phyloP scores from a whole-genome alignment of 202 grass and related monocot genomes.

The Hordeum pubiflorum region DNA sequence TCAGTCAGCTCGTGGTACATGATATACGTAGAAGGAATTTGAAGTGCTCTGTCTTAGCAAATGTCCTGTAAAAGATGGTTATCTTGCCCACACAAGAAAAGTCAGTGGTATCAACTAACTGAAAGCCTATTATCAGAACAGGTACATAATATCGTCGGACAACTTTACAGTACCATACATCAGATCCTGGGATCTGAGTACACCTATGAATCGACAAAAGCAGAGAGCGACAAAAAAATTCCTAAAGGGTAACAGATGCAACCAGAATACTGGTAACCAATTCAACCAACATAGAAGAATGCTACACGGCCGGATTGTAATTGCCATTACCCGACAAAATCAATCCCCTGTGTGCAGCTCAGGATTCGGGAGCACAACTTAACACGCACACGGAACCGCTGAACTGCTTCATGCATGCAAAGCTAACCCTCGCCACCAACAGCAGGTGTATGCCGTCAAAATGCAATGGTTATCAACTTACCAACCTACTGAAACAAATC shows the following conservation, averaged over 20 bases:
- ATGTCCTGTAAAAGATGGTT: neutral
- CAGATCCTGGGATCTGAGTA: neutral
- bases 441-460: neutral
- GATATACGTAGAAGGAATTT: neutral
- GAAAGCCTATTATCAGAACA: neutral
- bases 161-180: constrained; percentile 8
- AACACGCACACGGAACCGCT: neutral
- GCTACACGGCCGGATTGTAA: neutral
- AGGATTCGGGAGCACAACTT: constrained; percentile 6
- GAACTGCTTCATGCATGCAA: neutral
- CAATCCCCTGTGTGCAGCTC: neutral
- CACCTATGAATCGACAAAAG: neutral
- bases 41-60: neutral
- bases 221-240: neutral
- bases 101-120: neutral
- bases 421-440: neutral
- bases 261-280: neutral
- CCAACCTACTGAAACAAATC: neutral
- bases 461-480: neutral
- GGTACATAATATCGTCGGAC: neutral
- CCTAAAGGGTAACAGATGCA: neutral
- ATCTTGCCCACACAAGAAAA: neutral
- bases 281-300: neutral
- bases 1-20: neutral
- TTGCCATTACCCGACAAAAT: neutral